Conservation (phyloP, 352 stramenopile genomes). For the Thraustochytrium sp. region DNA sequence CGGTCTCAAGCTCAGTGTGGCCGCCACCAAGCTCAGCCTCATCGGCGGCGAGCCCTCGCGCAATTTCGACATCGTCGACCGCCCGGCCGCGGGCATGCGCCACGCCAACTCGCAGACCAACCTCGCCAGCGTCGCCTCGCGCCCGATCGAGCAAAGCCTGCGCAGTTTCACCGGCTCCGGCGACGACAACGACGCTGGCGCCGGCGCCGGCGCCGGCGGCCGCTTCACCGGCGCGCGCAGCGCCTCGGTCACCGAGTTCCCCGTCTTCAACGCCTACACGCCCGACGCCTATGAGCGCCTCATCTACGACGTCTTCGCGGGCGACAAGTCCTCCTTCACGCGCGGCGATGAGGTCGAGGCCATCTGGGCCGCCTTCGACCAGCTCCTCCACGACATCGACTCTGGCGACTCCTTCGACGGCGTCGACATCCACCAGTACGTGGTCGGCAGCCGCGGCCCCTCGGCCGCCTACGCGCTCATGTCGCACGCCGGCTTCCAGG, state of each 20-base stretch:
- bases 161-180: too few species aligned
- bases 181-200: too few species aligned
- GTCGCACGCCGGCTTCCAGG: background rate
- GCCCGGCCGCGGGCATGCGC: background rate
- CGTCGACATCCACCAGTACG: constrained; percentile 82
- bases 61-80: background rate
- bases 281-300: constrained; percentile 95
- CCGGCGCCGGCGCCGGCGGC: too few species aligned
- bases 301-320: constrained; percentile 92
- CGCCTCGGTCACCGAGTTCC: constrained; percentile 50
- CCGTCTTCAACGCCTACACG: constrained; percentile 64
- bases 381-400: constrained; percentile 92
- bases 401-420: background rate
- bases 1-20: constrained; percentile 45
- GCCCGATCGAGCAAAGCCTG: background rate
- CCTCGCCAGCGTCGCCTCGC: background rate
- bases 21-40: constrained; percentile 45
- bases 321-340: constrained; percentile 88
- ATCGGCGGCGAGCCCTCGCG: constrained; percentile 16
- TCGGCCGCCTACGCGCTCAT: constrained; percentile 70
- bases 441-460: constrained; percentile 83
- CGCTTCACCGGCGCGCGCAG: too few species aligned
- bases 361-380: constrained; percentile 96
- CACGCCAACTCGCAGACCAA: background rate
- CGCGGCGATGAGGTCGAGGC: constrained; percentile 89